Conservation (phyloP, 768 basidiomycete genomes). For the Lactarius akahatsu region DNA sequence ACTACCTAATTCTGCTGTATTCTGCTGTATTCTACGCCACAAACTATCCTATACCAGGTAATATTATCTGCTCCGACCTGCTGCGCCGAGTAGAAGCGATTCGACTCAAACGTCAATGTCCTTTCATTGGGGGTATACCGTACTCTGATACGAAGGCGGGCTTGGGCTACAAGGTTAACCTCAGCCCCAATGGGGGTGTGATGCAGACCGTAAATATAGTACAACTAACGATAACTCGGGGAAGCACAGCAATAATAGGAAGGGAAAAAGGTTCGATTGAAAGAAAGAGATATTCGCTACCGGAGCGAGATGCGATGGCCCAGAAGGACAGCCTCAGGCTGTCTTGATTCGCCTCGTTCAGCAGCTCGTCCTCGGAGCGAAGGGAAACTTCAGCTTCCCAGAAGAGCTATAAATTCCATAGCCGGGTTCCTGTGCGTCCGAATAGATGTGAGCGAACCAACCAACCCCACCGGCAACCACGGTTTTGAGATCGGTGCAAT, state of each 20-base stretch:
- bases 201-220: neutral
- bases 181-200: neutral
- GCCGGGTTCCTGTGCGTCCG: conserved; percentile 61
- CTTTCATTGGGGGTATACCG: neutral
- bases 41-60: neutral
- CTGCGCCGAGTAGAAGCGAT: neutral
- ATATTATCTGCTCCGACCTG: neutral
- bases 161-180: neutral
- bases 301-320: neutral
- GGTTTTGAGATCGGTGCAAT: conserved; percentile 62
- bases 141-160: neutral
- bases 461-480: conserved; percentile 64
- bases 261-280: neutral
- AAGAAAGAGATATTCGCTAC: neutral
- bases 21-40: conserved; percentile 1
- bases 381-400: conserved; percentile 58
- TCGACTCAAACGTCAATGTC: neutral
- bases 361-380: conserved; percentile 62
- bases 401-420: conserved; percentile 62
- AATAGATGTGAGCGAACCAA: conserved; percentile 83
- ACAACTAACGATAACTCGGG: neutral
- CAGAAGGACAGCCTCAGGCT: no score
- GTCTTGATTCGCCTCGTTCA: conserved; percentile 34
- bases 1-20: neutral
- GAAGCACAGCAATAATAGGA: neutral